Evolutionary conservation across 345 rosid genomes (phyloP).

Genomic region (Citrus sinensis): DVS_A1.0 CM039169.1:12449501-12450000

Average conservation of each 20-base stretch:
- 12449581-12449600: slow-evolving; percentile 62
- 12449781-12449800: slow-evolving; percentile 51
- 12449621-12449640: slow-evolving; percentile 64
- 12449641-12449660: slow-evolving; percentile 48
- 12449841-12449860: slow-evolving; percentile 1
- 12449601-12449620: slow-evolving; percentile 47
- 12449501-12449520: not conserved
- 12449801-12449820: slow-evolving; percentile 14
- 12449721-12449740: slow-evolving; percentile 75
- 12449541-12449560: not conserved
- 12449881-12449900: no score
- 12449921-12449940: no score
- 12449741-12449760: slow-evolving; percentile 68
- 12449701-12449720: slow-evolving; percentile 80
- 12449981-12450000: no score
- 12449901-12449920: no score
- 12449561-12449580: slow-evolving; percentile 5
- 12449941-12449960: no score
- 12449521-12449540: not conserved
- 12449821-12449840: slow-evolving; percentile 6
- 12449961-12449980: no score
- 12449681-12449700: slow-evolving; percentile 56
- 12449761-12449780: slow-evolving; percentile 60
- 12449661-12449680: slow-evolving; percentile 62
- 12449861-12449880: not conserved